Evolutionary conservation across 1,284 basidiomycete genomes (phyloP).

Genomic region (Sphaerobolus stellatus): DNA sequence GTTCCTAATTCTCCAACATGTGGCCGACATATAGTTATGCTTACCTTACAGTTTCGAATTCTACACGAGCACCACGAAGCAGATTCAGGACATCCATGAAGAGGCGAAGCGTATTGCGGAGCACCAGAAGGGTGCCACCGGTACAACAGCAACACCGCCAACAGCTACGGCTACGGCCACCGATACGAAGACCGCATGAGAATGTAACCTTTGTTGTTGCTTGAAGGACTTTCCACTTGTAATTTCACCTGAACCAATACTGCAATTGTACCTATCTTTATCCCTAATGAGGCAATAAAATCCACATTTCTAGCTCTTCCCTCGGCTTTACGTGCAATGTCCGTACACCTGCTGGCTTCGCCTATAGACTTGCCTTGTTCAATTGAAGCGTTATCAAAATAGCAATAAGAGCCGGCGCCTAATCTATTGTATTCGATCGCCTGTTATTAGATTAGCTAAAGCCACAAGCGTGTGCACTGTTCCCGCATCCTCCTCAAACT

Average conservation of each 20-base stretch:
- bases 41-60: constrained; percentile 40
- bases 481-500: too few relatives aligned
- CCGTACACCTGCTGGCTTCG: neutral
- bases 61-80: constrained; percentile 80
- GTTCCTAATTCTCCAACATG: neutral
- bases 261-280: too few relatives aligned
- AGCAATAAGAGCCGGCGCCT: neutral
- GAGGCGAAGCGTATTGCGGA: constrained; percentile 78
- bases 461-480: too few relatives aligned
- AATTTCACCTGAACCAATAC: too few relatives aligned
- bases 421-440: neutral
- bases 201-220: too few relatives aligned
- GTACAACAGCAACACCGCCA: too few relatives aligned
- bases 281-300: too few relatives aligned
- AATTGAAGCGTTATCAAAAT: neutral
- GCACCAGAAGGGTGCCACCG: too few relatives aligned
- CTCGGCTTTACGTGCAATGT: neutral
- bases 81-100: constrained; percentile 83
- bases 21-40: neutral
- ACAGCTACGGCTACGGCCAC: too few relatives aligned
- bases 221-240: too few relatives aligned
- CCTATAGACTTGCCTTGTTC: neutral
- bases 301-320: neutral
- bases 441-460: too few relatives aligned
- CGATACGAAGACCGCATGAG: too few relatives aligned